Percentiles rank a stretch among this genome's conserved stretches.
Evolutionary conservation across 2,329 filamentous ascomycete species (phyloP).

Genomic region (Claviceps humidiphila): DNA sequence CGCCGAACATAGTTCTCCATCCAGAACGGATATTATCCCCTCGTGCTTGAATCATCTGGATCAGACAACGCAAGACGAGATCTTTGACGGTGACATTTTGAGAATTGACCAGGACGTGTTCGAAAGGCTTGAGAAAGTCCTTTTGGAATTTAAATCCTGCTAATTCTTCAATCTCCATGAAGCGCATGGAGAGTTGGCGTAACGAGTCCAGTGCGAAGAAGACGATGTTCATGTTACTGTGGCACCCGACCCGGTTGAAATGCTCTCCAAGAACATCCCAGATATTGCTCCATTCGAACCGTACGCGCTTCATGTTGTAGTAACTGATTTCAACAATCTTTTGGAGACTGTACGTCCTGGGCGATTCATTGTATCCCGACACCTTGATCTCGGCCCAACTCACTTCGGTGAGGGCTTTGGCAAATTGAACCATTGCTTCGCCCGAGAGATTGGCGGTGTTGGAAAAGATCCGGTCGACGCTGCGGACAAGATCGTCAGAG

Average conservation of each 20-base stretch:
- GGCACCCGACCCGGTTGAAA: constrained; percentile 95
- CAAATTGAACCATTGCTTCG: constrained; percentile 92
- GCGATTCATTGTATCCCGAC: constrained; percentile 88
- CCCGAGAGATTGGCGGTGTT: constrained; percentile 88
- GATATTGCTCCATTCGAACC: constrained; percentile 96
- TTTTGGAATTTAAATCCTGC: constrained; percentile 99
- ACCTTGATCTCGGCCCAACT: constrained; percentile 99
- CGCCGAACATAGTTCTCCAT: constrained; percentile 99
- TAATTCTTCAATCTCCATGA: constrained; percentile 95
- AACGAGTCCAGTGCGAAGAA: constrained; percentile 95
- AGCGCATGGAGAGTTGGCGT: constrained; percentile 92
- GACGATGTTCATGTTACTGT: constrained; percentile 90
- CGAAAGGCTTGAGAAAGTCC: constrained; percentile 95
- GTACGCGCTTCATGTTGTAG: constrained; percentile 98
- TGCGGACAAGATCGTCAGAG: constrained; percentile 83
- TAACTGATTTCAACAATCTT: constrained; percentile 98
- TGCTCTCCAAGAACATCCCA: constrained; percentile 97
- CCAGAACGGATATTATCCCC: constrained; percentile 95
- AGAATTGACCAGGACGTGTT: constrained; percentile 92
- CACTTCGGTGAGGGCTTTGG: constrained; percentile 81
- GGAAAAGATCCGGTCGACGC: constrained; percentile 91
- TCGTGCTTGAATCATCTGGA: constrained; percentile 97
- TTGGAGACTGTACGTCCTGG: constrained; percentile 90
- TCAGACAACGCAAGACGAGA: constrained; percentile 87
- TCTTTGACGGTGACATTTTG: constrained; percentile 89